Base-by-base conservation (phyloP, 345 rosid species). In the Eucalyptus erythrocorys region DNA sequence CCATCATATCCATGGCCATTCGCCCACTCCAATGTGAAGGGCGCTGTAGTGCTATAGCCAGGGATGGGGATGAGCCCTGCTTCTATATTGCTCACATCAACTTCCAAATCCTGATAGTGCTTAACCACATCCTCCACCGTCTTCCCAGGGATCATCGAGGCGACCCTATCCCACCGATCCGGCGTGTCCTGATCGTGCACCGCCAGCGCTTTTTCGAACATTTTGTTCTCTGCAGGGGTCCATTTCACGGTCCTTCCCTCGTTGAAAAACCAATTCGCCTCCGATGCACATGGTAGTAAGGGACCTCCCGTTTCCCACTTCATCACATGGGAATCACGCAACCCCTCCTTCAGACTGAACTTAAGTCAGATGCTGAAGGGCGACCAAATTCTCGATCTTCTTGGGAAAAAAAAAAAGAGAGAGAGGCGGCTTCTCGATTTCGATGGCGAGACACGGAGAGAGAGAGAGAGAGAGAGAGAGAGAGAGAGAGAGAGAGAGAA, bases 191-290 rank as follows among this genome's bases (percentile, higher is more conserved):
- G 91, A 50, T 96, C 99, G 37, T 92, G 88, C 45, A 92, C 91
- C 8, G 98, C 99, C 50, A 98, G 89, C 76, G 99, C 98, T 87
- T 94, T 95, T 91, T 98, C 98, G 59, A 98, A 98, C 88, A 90
- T 89, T 91, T 98, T 98, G 95, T 98, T 95, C 92, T 98, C 99
- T 7, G 92, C 96, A 4, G 90, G 91, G 7, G 97, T 97, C 99
- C 98, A 98, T 88, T 90, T 93, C 22, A 93, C 88, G 86, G 88
- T 86, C 90, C 88, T 91, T 90, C 90, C 91, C 53, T 93, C 98
- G 87, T 95, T 94, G 45, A 90, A 91, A 61, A 91, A 82, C 97
- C 96, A 98, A 92, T 92, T 92, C 24, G 93, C 87, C 88, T 85
- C 92, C 42, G 93, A 88, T 15, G 92, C 87, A 88, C 91, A 94